A percentile compares a stretch with the other conserved stretches of the same genome.
Conservation (phyloP, 2,329 filamentous ascomycete species). For the Beauveria sp. region DNA sequence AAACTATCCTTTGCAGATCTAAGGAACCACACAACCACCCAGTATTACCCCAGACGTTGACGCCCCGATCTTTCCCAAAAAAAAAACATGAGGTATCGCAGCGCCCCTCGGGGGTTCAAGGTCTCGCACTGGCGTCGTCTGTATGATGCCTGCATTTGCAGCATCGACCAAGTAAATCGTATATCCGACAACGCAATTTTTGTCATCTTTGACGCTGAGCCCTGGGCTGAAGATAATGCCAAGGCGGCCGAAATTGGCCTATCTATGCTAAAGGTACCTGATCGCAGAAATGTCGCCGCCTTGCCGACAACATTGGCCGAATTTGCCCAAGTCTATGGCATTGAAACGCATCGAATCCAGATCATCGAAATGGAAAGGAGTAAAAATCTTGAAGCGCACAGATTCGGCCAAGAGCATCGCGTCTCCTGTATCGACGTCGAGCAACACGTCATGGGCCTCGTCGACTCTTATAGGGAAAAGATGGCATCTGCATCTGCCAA, state of each 20-base stretch:
- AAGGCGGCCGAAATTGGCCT: not conserved
- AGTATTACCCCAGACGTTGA: not conserved
- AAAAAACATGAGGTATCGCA: not conserved
- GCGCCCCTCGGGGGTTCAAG: not conserved
- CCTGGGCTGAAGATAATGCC: not conserved
- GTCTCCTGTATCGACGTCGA: not conserved
- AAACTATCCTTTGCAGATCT: not conserved
- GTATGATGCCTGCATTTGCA: not conserved
- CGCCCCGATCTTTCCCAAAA: not conserved
- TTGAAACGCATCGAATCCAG: not conserved
- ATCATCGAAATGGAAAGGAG: not conserved
- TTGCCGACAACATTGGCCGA: not conserved
- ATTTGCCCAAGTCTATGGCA: not conserved
- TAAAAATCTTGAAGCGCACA: not conserved
- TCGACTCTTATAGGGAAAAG: not conserved
- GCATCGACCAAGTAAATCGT: not conserved
- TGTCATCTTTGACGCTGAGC: not conserved
- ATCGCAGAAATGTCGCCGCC: not conserved
- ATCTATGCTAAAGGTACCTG: not conserved
- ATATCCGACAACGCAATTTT: not conserved
- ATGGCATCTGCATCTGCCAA: not conserved
- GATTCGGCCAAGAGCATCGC: not conserved
- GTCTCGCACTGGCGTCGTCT: not conserved
- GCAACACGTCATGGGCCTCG: not conserved
- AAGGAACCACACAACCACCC: not conserved